Base-by-base conservation (phyloP, 2,329 filamentous ascomycete genomes). In the Helotiales sp. region DNA sequence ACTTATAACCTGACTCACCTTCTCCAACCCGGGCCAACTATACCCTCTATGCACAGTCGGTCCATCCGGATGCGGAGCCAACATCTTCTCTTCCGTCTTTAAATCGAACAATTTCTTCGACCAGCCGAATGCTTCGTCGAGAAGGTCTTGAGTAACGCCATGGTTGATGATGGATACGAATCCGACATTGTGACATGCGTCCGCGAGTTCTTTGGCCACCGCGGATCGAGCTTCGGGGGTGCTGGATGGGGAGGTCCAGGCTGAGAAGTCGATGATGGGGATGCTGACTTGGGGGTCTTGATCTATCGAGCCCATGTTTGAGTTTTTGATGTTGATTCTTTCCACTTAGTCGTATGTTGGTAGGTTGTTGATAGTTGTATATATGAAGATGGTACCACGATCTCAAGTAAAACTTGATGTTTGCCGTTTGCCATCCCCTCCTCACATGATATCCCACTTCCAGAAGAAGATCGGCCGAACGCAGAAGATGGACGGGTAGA, bases 31-130 rank as follows among this genome's bases (percentile, higher is more conserved):
- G 0, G 79, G 79, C 74, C 78, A 79, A 1, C 79, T 82, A 63
- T 83, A 83, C n/a, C 81, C 81, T 48, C 81, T 74, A 65, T 83
- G 79, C 2, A 81, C 73, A 9, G 70, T 72, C 58, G 76, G 77
- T 8, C 79, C 79, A 9, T 74, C 70, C 3, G 79, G 78, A 67
- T 81, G 78, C 3, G 77, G 77, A 1, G 78, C 79, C 53, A 75
- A 73, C 71, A 78, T 75, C 61, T 81, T 81, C 48, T 76, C 72
- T 42, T 76, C 74, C 13, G 67, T 67, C 0, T 75, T 71, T 8
- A 81, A 68, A 42, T 74, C 72, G 55, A 79, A 81, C 8, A 81
- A 71, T 24, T 69, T 66, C 55, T 74, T 75, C 10, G 75, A 73
- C 69, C 75, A 75, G 10, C 67, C 64, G 57, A 81, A 81, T 2